These are phyloP conservation scores for Amniculicola lignicola DNA, from an alignment of 495 filamentous ascomycete genomes.

Conservation along the genomic window DNA sequence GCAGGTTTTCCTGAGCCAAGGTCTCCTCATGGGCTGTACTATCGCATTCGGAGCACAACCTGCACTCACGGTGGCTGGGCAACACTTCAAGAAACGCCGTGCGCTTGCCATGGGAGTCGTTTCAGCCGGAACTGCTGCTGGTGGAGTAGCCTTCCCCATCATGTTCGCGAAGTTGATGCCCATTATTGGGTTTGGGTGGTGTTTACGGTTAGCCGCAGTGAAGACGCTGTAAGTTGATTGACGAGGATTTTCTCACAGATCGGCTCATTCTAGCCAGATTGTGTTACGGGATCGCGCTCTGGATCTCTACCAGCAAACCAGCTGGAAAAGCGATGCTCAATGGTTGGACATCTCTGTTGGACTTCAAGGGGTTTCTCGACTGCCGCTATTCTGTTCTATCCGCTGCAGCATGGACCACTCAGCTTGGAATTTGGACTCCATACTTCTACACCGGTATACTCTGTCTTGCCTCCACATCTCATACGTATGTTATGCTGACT, in stretches of 20 bases:
- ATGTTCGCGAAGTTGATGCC: constrained; percentile 1
- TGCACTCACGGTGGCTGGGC: constrained; percentile 11
- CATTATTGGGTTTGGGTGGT: constrained; percentile 10
- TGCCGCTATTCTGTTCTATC: neutral
- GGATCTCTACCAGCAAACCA: constrained; percentile 4
- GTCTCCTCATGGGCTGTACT: constrained; percentile 7
- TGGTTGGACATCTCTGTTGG: neutral
- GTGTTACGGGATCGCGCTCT: constrained; percentile 5
- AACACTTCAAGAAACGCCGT: constrained; percentile 6
- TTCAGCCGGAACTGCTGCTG: neutral
- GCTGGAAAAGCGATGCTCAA: neutral
- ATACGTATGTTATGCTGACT: too few species aligned
- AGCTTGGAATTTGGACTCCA: constrained; percentile 6
- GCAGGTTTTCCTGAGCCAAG: constrained; percentile 18
- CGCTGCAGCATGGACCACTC: neutral
- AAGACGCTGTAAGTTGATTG: constrained; percentile 6
- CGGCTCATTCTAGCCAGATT: neutral
- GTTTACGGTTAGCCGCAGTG: constrained; percentile 7
- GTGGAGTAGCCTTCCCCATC: constrained; percentile 11
- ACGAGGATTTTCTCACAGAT: neutral
- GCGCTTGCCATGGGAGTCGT: constrained; percentile 17
- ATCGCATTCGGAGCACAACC: constrained; percentile 17
- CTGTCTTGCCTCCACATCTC: too few species aligned
- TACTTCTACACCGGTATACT: constrained; percentile 12
- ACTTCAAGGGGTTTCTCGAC: constrained; percentile 16